Conservation (phyloP, 1,139 yeast genomes). For the Lodderomyces orthopsilosis region DNA sequence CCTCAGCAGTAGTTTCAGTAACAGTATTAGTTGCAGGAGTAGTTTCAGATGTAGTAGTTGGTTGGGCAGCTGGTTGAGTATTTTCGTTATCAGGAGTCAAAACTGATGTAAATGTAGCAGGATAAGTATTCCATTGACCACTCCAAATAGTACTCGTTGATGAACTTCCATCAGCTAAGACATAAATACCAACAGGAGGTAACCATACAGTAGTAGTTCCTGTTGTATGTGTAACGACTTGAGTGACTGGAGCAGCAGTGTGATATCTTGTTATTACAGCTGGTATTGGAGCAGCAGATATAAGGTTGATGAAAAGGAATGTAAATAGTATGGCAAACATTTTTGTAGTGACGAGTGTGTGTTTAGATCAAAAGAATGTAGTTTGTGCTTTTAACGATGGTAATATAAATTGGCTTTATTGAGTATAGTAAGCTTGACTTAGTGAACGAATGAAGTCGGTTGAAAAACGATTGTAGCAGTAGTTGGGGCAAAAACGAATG, state of each 20-base stretch:
- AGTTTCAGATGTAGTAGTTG: constrained; percentile 7
- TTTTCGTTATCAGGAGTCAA: constrained; percentile 8
- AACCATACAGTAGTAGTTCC: constrained; percentile 59
- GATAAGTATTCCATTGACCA: constrained; percentile 28
- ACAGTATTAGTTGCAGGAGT: constrained; percentile 14
- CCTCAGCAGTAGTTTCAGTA: constrained; percentile 18
- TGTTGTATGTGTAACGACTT: constrained; percentile 52
- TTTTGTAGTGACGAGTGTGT: no score
- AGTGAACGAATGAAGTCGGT: constrained; percentile 3
- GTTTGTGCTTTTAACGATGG: neutral
- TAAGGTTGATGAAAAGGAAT: constrained; percentile 21
- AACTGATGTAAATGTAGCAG: constrained; percentile 18
- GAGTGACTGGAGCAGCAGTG: constrained; percentile 61
- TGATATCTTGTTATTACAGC: constrained; percentile 56
- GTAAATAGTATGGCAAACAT: constrained; percentile 15
- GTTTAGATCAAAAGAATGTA: neutral
- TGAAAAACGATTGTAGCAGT: neutral
- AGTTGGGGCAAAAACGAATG: neutral
- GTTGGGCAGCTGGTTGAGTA: constrained; percentile 5
- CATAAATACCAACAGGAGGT: constrained; percentile 67
- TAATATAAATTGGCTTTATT: neutral
- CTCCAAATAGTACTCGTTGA: constrained; percentile 54
- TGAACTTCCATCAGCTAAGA: constrained; percentile 55
- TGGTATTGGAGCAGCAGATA: constrained; percentile 35
- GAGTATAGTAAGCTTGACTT: neutral